These are phyloP conservation scores for Colletotrichum cordylinicola DNA, from an alignment of 2,329 filamentous ascomycete species.

Conservation along the genomic window DNA sequence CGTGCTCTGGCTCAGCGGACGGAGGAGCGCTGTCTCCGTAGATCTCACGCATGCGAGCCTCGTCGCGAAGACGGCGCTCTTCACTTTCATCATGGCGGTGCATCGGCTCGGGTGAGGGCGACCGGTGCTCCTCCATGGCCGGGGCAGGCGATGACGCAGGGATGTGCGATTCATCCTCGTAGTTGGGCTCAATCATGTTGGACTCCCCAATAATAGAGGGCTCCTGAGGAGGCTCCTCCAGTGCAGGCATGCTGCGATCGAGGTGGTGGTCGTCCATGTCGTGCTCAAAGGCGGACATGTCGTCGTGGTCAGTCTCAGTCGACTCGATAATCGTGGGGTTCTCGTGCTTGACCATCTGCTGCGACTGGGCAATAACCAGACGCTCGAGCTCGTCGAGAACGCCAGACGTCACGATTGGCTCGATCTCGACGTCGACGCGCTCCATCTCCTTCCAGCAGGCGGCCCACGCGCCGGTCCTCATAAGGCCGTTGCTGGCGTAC, in stretches of 20 bases:
- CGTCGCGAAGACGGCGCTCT: slow-evolving; percentile 48
- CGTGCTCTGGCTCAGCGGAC: neutral
- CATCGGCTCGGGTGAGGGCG: slow-evolving; percentile 4
- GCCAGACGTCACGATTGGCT: slow-evolving; percentile 70
- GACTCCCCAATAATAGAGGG: neutral
- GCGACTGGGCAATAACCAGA: slow-evolving; percentile 49
- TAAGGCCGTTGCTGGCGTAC: slow-evolving; percentile 93
- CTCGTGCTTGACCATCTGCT: slow-evolving; percentile 40
- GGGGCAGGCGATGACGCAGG: neutral
- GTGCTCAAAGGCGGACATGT: neutral
- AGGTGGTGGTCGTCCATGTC: neutral
- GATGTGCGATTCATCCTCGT: neutral
- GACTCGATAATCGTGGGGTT: slow-evolving; percentile 23
- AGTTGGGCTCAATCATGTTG: slow-evolving; percentile 16
- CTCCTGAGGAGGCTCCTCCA: slow-evolving; percentile 4
- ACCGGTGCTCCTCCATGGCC: neutral
- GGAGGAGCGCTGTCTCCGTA: slow-evolving; percentile 46
- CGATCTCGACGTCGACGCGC: slow-evolving; percentile 92
- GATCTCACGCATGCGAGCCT: slow-evolving; percentile 59
- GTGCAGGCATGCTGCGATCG: neutral
- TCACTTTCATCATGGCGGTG: slow-evolving; percentile 28
- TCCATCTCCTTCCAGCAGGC: slow-evolving; percentile 99
- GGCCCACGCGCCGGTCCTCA: slow-evolving; percentile 89
- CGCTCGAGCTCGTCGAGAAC: slow-evolving; percentile 62
- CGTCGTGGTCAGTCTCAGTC: slow-evolving; percentile 15